Evolutionary conservation across 108 stramenopile species (phyloP), one percentile per base, ranked within the genome.

Genomic region (Skeletonema costatum): DNA sequence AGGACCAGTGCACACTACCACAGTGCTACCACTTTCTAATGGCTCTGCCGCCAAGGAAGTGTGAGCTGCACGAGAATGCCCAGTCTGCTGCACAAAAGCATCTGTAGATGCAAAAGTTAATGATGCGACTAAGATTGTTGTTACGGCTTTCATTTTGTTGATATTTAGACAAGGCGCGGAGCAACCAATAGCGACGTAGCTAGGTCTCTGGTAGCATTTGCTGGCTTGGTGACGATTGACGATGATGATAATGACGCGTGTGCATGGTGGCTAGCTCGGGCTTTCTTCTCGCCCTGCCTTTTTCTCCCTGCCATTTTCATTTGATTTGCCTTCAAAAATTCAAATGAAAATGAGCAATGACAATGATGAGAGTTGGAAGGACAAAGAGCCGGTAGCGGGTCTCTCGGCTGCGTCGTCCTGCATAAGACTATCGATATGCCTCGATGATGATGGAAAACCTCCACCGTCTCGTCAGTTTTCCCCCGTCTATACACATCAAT

Each of bases 401-500:
- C 81, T 82, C 66, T 68, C 81, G 1, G 77, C 81, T 10, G 81
- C 81, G 32, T 82, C 81, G 0, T 76, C 81, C 19, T 82, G 81
- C 66, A 82, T 82, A 39, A 39, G 72, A n/a, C 14, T 82, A 2
- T 78, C 81, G 5, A 25, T 82, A 33, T 32, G 35, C 10, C 33
- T 41, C 38, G 53, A 12, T 4, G 16, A 19, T 19, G 58, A n/a
- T 7, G 14, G 32, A 38, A 38, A 25, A 12, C 73, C 16, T 1
- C 17, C 46, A 21, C 31, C 73, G 16, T 65, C 60, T 17, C 4
- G 14, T 31, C 60, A 63, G n/a, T 91, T 92, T 82, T 86, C 78
- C 35, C 94, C 94, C 13, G 92, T 90, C 13, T 95, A 78, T 70
- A 92, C 91, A 17, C 94, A 95, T 72, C 94, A 93, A 81, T 80